These are phyloP conservation scores for Podospora australis DNA, from an alignment of 495 filamentous ascomycete species.

Conservation along the genomic window DNA sequence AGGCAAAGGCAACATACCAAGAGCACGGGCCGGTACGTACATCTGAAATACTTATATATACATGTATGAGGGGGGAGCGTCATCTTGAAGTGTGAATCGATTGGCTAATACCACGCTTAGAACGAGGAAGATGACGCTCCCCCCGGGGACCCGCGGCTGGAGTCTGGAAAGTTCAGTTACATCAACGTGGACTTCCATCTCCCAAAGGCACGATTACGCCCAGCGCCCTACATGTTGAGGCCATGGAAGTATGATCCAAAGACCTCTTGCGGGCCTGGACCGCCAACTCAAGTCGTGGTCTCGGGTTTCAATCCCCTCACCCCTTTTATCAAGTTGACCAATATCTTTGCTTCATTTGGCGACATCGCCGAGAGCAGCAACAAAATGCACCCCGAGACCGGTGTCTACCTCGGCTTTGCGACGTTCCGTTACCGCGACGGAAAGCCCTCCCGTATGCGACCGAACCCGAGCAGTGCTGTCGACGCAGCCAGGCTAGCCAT, in stretches of 20 bases:
- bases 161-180: constrained; percentile 48
- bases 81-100: constrained; percentile 45
- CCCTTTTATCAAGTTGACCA: constrained; percentile 67
- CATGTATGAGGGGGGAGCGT: constrained; percentile 41
- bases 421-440: constrained; percentile 82
- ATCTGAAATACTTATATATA: constrained; percentile 32
- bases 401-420: constrained; percentile 86
- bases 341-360: constrained; percentile 78
- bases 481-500: constrained; percentile 75
- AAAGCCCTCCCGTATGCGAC: constrained; percentile 37
- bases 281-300: constrained; percentile 82
- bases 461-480: constrained; percentile 55
- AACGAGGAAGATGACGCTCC: constrained; percentile 58
- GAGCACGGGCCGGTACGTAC: constrained; percentile 63
- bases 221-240: constrained; percentile 69
- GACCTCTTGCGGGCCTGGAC: constrained; percentile 80
- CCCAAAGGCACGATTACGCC: constrained; percentile 65
- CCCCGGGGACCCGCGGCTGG: constrained; percentile 72
- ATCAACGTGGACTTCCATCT: constrained; percentile 61
- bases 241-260: constrained; percentile 71
- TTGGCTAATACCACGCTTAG: constrained; percentile 45
- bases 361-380: constrained; percentile 85
- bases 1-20: constrained; percentile 60
- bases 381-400: constrained; percentile 85
- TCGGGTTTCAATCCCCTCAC: constrained; percentile 90